Percentiles rank a stretch among this genome's conserved stretches.
These are phyloP conservation scores for Nepenthes mirabilis DNA, from an alignment of 148 eudicot species.

Conservation along the genomic window DNA sequence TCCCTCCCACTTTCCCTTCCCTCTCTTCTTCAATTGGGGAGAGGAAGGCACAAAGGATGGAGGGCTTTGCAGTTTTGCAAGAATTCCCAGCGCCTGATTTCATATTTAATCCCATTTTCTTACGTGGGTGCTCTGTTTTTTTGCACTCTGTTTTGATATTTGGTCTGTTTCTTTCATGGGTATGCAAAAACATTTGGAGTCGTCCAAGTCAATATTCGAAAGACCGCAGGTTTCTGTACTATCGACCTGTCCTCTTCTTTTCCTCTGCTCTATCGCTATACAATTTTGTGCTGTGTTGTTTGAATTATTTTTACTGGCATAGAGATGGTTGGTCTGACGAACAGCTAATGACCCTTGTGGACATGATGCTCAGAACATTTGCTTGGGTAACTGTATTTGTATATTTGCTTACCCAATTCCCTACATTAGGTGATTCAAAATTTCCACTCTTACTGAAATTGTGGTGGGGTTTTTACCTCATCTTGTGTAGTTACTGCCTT, in stretches of 20 bases:
- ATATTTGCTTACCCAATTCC: conserved; percentile 22
- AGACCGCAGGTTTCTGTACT: conserved; percentile 18
- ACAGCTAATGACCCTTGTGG: conserved; percentile 24
- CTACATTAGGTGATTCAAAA: conserved; percentile 15
- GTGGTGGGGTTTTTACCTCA: conserved; percentile 61
- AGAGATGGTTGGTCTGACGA: conserved; percentile 45
- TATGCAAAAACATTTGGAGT: conserved; percentile 8
- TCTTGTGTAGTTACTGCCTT: conserved; percentile 40
- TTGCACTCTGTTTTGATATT: conserved; percentile 29
- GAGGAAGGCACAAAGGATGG: too few relatives aligned
- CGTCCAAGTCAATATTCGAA: conserved; percentile 13
- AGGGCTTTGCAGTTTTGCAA: too few relatives aligned
- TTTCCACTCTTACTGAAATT: conserved; percentile 47
- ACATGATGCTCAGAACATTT: conserved; percentile 24
- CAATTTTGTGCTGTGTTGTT: conserved; percentile 25
- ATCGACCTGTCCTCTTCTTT: conserved; percentile 21
- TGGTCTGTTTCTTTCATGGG: conserved; percentile 24
- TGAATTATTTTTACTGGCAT: conserved; percentile 47
- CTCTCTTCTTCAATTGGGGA: too few relatives aligned
- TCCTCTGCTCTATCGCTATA: conserved; percentile 23
- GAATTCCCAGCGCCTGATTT: conserved; percentile 10
- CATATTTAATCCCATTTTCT: conserved; percentile 16
- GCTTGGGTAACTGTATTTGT: conserved; percentile 31
- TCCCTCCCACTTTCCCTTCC: background rate
- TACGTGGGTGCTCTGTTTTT: conserved; percentile 19